Evolutionary conservation across 2,329 filamentous ascomycete genomes (phyloP), one percentile per base, ranked within the genome.

Genomic region (Diaporthe eres): DNA sequence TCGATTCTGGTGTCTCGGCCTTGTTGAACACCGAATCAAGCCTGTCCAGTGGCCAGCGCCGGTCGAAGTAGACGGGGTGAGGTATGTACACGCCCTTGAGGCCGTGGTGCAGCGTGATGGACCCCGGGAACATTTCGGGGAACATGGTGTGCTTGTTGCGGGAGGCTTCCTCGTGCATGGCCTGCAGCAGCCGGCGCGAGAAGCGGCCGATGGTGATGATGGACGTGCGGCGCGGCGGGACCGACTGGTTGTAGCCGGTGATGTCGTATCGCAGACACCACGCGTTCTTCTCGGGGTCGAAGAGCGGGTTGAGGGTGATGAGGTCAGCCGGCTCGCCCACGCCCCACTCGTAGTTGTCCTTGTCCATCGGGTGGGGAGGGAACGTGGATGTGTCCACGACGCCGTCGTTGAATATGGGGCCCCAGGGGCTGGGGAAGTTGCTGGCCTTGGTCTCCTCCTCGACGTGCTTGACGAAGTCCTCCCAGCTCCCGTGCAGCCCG

Each of bases 51-150:
- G 85, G 84, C 94, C 94, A 95, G 73, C 93, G 90, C 77, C 94
- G 90, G 83, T 96, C 94, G 80, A 95, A 94, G 83, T 92, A 96
- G 65, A 96, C 90, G 1, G 94, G 94, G 82, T 95, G 94, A 15
- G 94, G 94, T 13, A 91, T 93, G 80, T 93, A 94, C 6, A 95
- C 93, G 8, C 93, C 92, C 85, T 96, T 96, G 70, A 96, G 87
- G 12, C 94, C 94, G 81, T 97, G 94, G 78, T 95, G 90, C 34
- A 96, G 87, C 0, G 93, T 91, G 39, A 93, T 90, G 0, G 93
- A 93, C 71, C 93, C 92, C 0, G 94, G 91, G 76, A 92, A 94
- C 94, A 96, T 95, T 82, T 96, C 94, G 0, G 94, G 94, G 75
- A 93, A 93, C 80, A 96, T 92, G 79, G 85, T 89, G 81, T 95